phyloP scores from a whole-genome alignment of 192 early-diverging fungal genomes.

The Paraglomus brasilianum region DNA sequence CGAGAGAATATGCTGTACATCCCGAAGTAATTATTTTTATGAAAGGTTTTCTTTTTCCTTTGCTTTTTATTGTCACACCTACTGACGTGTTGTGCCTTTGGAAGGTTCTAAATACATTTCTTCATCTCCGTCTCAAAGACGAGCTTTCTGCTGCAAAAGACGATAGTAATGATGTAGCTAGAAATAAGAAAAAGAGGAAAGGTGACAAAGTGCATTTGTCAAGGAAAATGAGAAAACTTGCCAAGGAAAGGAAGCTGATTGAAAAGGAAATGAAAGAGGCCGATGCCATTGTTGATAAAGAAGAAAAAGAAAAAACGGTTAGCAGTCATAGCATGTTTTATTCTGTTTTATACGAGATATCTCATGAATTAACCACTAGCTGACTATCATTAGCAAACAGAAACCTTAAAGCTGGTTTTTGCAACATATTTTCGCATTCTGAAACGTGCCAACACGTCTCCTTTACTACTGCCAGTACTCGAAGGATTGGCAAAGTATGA shows the following conservation, averaged over 20 bases:
- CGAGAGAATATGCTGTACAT: conserved; percentile 71
- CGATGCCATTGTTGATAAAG: conserved; percentile 81
- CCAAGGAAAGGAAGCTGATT: conserved; percentile 68
- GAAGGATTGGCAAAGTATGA: conserved; percentile 74
- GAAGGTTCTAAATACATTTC: conserved; percentile 70
- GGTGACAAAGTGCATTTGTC: conserved; percentile 58
- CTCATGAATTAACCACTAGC: not conserved
- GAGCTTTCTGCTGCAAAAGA: conserved; percentile 65
- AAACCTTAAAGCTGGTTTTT: conserved; percentile 94
- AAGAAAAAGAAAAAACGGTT: conserved; percentile 74
- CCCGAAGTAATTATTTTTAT: conserved; percentile 37
- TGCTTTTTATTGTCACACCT: not conserved
- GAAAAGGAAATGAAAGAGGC: conserved; percentile 86
- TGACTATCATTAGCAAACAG: conserved; percentile 63
- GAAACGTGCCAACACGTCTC: conserved; percentile 76
- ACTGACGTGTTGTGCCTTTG: conserved; percentile 19
- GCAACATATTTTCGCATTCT: conserved; percentile 93
- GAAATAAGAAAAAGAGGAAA: conserved; percentile 52
- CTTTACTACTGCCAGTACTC: conserved; percentile 69
- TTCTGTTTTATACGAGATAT: too few relatives aligned
- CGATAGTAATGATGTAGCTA: conserved; percentile 51
- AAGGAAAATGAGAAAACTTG: conserved; percentile 71
- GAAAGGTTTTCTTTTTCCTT: not conserved
- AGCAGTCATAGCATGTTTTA: conserved; percentile 23
- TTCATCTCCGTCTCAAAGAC: conserved; percentile 80